Base-by-base conservation (phyloP, 2,329 filamentous ascomycete species). In the Eurotiales sp. region DNA sequence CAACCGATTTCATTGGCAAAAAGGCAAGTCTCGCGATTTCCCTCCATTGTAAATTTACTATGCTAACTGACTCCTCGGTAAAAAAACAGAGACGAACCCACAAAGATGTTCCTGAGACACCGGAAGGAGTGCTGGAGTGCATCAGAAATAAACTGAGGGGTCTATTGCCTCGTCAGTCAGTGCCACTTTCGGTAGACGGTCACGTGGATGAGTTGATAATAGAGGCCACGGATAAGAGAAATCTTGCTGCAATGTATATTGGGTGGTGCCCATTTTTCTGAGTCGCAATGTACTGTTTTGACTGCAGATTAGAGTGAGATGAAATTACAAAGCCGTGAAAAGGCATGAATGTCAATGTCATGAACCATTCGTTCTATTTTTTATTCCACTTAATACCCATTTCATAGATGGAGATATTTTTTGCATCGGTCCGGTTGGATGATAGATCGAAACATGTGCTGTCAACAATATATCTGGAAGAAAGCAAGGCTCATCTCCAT, bases 181-280 rank as follows among this genome's bases (percentile, higher is more conserved):
- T 99, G 50, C 92, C 93, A 39, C 74, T 99, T 56, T 90, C 90
- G 23, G 90, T 97, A 2, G 93, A 97, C 70, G 93, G 95, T 0
- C 93, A 99, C 74, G 93, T 96, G n/a, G 88, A 96, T 67, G 90
- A 95, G 70, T 71, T 99, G 69, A 93, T 99, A 60, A 83, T 86
- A 65, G 85, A 92, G 73, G 93, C 95, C 29, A 87, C 86, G 19
- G 84, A 90, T 68, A 82, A 86, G 51, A 81, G 74, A 64, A 95
- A 93, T 67, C 70, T 99, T 70, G 83, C 88, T 15, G 83, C 84
- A 34, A 99, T 99, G 95, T 99, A 97, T 71, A 96, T 97, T 71
- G 93, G 93, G 17, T 97, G 92, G 92, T 86, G 83, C 73, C 77
- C 83, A 11, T 87, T 86, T 62, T 82, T 85, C 54, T 86, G 57